Evolutionary conservation across 1,139 yeast species (phyloP).

Genomic region (Blastobotrys arbuscula): DNA sequence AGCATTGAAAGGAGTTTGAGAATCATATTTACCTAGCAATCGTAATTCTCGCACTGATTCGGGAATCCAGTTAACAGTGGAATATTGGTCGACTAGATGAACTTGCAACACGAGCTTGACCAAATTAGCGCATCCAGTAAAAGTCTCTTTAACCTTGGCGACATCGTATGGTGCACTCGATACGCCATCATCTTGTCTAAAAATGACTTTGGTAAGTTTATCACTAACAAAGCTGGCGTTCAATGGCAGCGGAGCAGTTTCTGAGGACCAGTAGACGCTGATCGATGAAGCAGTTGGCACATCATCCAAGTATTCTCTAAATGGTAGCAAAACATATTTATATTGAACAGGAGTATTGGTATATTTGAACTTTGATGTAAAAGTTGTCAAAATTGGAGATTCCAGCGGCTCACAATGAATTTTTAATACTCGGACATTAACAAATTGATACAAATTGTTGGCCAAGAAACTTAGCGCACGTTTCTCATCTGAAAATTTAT

Average conservation of each 20-base stretch:
- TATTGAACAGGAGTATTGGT: background rate
- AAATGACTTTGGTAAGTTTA: constrained; percentile 6
- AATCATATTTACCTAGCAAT: constrained; percentile 5
- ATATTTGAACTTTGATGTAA: background rate
- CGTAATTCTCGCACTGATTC: constrained; percentile 4
- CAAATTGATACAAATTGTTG: background rate
- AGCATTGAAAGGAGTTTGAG: constrained; percentile 3
- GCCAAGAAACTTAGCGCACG: constrained; percentile 4
- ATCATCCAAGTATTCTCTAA: constrained; percentile 8
- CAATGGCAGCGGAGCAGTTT: constrained; percentile 7
- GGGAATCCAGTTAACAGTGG: constrained; percentile 10
- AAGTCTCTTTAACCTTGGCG: constrained; percentile 5
- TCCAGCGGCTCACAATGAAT: constrained; percentile 10
- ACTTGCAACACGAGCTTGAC: constrained; percentile 8
- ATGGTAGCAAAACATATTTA: constrained; percentile 7
- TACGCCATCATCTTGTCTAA: constrained; percentile 9
- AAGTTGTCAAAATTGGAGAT: constrained; percentile 4
- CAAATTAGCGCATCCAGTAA: constrained; percentile 10
- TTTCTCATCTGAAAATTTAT: background rate
- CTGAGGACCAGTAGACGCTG: constrained; percentile 9
- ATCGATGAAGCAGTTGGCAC: constrained; percentile 8
- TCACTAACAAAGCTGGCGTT: constrained; percentile 7
- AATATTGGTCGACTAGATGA: constrained; percentile 6
- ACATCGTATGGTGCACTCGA: constrained; percentile 10
- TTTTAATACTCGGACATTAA: background rate